A percentile compares a stretch with the other conserved stretches of the same genome.
Evolutionary conservation across 106 monocot species (phyloP).

Genomic region (Acorus calamus): DNA sequence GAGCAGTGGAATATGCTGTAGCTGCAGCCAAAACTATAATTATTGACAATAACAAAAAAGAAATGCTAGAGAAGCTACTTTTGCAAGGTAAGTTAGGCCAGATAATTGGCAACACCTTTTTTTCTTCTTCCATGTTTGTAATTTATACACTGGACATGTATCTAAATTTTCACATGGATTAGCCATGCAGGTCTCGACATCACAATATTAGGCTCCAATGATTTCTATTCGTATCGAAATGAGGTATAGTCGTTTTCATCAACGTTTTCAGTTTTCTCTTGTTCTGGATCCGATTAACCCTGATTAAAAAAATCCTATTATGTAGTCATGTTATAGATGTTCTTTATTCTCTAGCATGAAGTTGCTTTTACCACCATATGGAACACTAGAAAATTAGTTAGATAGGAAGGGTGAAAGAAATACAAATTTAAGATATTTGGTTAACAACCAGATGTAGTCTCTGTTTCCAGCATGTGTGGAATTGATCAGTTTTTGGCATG

Average conservation of each 20-base stretch:
- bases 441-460: no score
- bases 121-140: not conserved
- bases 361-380: no score
- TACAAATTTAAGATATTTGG: no score
- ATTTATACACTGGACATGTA: not conserved
- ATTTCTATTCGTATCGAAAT: slow-evolving; percentile 88
- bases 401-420: no score
- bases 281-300: no score
- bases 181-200: slow-evolving; percentile 73
- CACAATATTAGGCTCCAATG: slow-evolving; percentile 88
- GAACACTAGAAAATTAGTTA: no score
- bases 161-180: not conserved
- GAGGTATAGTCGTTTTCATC: slow-evolving; percentile 33
- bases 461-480: no score
- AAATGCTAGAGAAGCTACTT: slow-evolving; percentile 60
- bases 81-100: slow-evolving; percentile 42
- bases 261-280: no score
- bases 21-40: slow-evolving; percentile 55
- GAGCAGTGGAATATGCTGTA: slow-evolving; percentile 80
- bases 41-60: slow-evolving; percentile 32
- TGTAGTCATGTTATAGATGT: no score
- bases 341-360: no score
- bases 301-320: no score
- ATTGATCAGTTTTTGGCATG: no score
- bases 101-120: not conserved